These are phyloP conservation scores for Talaromyces sp. DNA, from an alignment of 2,329 filamentous ascomycete species.

Conservation along the genomic window DNA sequence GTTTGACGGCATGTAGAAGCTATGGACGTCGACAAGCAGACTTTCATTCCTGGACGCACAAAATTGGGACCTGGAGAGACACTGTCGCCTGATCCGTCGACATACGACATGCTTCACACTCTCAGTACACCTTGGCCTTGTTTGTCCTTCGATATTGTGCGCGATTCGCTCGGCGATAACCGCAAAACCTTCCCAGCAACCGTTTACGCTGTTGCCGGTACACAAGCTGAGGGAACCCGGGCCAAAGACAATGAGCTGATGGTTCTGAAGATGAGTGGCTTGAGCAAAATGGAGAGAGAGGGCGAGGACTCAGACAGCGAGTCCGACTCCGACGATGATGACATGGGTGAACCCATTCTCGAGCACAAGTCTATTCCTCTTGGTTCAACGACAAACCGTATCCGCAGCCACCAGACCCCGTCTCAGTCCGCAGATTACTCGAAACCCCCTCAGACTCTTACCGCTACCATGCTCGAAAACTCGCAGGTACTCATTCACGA, in stretches of 20 bases:
- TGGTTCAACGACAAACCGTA: slow-evolving; percentile 86
- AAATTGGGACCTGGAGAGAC: slow-evolving; percentile 90
- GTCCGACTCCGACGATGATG: slow-evolving; percentile 68
- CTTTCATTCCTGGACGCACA: slow-evolving; percentile 92
- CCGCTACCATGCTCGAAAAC: slow-evolving; percentile 90
- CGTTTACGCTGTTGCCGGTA: slow-evolving; percentile 92
- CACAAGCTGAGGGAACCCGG: slow-evolving; percentile 77
- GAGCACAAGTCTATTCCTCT: slow-evolving; percentile 90
- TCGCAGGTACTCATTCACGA: slow-evolving; percentile 90
- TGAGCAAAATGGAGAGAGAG: slow-evolving; percentile 81
- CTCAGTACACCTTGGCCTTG: slow-evolving; percentile 96
- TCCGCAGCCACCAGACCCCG: slow-evolving; percentile 81
- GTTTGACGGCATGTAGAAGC: slow-evolving; percentile 47
- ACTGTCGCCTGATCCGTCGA: slow-evolving; percentile 85
- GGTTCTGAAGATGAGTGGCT: slow-evolving; percentile 92
- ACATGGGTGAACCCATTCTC: slow-evolving; percentile 81
- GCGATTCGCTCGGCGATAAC: slow-evolving; percentile 82
- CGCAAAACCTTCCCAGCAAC: slow-evolving; percentile 93
- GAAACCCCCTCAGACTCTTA: slow-evolving; percentile 76
- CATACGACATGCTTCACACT: slow-evolving; percentile 96
- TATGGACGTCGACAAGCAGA: slow-evolving; percentile 93
- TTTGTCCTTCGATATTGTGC: slow-evolving; percentile 90
- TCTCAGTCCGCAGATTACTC: slow-evolving; percentile 65
- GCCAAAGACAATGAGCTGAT: slow-evolving; percentile 89
- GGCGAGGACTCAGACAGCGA: slow-evolving; percentile 71